Evolutionary conservation across 345 rosid species (phyloP).

Genomic region (Salix arbutifolia): DNA sequence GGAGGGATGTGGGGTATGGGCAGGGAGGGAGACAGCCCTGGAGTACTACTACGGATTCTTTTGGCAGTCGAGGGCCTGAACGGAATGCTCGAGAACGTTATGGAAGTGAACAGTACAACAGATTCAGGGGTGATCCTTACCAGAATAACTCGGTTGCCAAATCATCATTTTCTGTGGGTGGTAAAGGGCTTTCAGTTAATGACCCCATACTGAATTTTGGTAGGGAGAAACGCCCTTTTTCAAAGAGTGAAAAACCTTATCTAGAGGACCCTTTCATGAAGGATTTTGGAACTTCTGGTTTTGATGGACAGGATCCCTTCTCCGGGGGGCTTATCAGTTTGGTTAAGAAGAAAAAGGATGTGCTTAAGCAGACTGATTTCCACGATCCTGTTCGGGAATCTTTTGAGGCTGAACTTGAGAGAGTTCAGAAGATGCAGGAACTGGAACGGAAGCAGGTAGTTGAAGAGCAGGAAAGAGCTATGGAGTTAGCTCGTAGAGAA

Average conservation of each 20-base stretch:
- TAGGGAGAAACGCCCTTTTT: slow-evolving; percentile 56
- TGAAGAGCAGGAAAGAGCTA: slow-evolving; percentile 81
- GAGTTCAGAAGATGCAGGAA: slow-evolving; percentile 96
- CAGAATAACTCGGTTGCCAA: slow-evolving; percentile 37
- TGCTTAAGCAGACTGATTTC: slow-evolving; percentile 63
- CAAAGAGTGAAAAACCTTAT: slow-evolving; percentile 68
- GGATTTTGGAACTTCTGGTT: slow-evolving; percentile 49
- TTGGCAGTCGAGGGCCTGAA: slow-evolving; percentile 44
- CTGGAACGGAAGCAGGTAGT: slow-evolving; percentile 66
- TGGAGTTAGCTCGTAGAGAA: slow-evolving; percentile 77
- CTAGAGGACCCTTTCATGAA: slow-evolving; percentile 59
- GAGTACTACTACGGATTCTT: slow-evolving; percentile 44
- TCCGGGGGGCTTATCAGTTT: slow-evolving; percentile 59
- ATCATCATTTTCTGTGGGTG: slow-evolving; percentile 44
- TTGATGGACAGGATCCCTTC: slow-evolving; percentile 76
- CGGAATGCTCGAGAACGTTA: slow-evolving; percentile 38
- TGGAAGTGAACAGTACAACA: slow-evolving; percentile 50
- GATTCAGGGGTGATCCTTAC: slow-evolving; percentile 39
- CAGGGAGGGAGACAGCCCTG: slow-evolving; percentile 62
- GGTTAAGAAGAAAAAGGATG: slow-evolving; percentile 78
- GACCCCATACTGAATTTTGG: slow-evolving; percentile 47
- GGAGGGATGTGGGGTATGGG: slow-evolving; percentile 54
- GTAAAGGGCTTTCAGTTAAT: slow-evolving; percentile 39
- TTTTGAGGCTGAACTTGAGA: slow-evolving; percentile 98
- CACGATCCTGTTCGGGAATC: slow-evolving; percentile 94